phyloP scores from a whole-genome alignment of 805 yeast genomes.

The Saccharomycopsis babjevae region DNA sequence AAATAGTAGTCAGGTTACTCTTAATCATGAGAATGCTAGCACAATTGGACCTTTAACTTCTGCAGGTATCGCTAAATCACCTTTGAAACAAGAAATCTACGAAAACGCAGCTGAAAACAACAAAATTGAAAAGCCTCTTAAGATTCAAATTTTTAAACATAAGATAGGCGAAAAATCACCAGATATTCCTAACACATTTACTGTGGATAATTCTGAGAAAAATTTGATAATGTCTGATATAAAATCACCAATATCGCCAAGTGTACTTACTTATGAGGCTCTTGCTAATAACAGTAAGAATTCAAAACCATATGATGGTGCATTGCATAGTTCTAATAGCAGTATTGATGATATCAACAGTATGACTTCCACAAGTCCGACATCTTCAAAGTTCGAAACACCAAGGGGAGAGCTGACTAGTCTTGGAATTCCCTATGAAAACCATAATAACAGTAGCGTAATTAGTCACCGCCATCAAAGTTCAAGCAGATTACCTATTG shows the following conservation, averaged over 20 bases:
- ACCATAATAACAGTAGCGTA: neutral
- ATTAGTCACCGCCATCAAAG: neutral
- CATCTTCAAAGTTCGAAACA: neutral
- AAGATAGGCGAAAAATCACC: neutral
- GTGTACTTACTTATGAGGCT: neutral
- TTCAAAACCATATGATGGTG: neutral
- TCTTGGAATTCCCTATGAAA: neutral
- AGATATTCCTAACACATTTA: neutral
- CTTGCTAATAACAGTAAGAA: neutral
- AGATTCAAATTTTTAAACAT: neutral
- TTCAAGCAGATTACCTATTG: neutral
- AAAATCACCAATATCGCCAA: neutral
- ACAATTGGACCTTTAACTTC: neutral
- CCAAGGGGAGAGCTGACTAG: neutral
- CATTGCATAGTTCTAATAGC: neutral
- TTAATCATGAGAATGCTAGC: conserved; percentile 6
- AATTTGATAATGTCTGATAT: neutral
- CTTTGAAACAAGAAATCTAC: neutral
- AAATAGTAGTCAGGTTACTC: conserved; percentile 13
- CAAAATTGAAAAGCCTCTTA: neutral
- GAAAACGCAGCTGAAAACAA: neutral
- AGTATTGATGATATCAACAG: neutral
- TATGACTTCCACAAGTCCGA: neutral
- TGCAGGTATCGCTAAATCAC: neutral
- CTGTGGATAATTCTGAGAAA: neutral